phyloP scores from a whole-genome alignment of 2,329 filamentous ascomycete genomes.

The Verticillium nonalfalfae region DNA sequence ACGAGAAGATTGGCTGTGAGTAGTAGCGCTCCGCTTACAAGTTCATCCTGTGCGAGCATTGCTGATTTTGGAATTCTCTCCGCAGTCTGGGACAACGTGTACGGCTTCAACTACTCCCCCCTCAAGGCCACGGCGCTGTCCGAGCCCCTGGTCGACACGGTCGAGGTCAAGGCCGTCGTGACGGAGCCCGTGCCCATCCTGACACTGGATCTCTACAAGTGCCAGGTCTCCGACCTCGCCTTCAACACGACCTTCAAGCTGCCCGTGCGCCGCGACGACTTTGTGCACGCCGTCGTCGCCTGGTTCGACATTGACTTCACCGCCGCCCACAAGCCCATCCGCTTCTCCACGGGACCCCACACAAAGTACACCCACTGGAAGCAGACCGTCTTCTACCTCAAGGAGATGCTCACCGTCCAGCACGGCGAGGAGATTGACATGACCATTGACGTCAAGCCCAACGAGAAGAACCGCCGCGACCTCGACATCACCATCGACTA shows the following conservation, averaged over 20 bases:
- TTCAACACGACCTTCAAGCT: conserved; percentile 78
- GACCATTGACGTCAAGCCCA: conserved; percentile 75
- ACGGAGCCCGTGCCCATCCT: conserved; percentile 84
- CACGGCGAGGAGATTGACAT: conserved; percentile 75
- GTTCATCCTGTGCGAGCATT: neutral
- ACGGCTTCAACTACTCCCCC: conserved; percentile 93
- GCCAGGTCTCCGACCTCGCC: conserved; percentile 73
- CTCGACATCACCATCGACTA: conserved; percentile 88
- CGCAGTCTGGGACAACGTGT: conserved; percentile 97
- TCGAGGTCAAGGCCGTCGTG: conserved; percentile 94
- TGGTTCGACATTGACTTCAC: conserved; percentile 99
- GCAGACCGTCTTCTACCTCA: conserved; percentile 97
- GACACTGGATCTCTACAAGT: conserved; percentile 89
- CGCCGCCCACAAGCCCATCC: conserved; percentile 95
- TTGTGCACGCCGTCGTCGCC: conserved; percentile 90
- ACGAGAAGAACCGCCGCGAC: conserved; percentile 89
- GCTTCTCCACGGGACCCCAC: conserved; percentile 94
- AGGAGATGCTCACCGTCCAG: conserved; percentile 87
- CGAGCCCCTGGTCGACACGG: conserved; percentile 94
- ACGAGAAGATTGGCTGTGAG: conserved; percentile 99
- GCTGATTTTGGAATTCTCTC: neutral
- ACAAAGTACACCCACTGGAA: conserved; percentile 99
- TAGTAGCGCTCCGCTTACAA: conserved; percentile 15
- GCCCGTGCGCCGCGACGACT: conserved; percentile 77
- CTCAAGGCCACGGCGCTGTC: conserved; percentile 90